These are phyloP conservation scores for Trametes cubensis DNA, from an alignment of 768 basidiomycete species.

Conservation along the genomic window DNA sequence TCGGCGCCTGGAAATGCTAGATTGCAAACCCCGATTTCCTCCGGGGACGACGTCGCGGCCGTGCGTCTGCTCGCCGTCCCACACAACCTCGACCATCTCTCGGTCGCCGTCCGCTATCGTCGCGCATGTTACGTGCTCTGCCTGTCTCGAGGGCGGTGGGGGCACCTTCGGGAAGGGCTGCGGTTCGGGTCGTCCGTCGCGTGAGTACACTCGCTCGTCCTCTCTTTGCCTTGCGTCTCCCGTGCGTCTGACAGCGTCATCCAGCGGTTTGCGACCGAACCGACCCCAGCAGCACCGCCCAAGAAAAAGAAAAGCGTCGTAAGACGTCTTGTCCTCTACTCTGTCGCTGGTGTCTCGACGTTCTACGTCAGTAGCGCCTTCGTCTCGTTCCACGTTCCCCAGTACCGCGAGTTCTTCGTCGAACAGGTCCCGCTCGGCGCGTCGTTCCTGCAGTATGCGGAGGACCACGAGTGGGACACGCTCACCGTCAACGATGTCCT, in stretches of 20 bases:
- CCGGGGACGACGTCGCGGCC: conserved; percentile 14
- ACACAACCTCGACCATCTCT: conserved; percentile 28
- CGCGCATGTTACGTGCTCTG: conserved; percentile 56
- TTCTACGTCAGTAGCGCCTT: conserved; percentile 87
- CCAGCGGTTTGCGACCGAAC: conserved; percentile 68
- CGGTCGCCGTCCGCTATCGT: conserved; percentile 19
- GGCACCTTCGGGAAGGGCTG: conserved; percentile 44
- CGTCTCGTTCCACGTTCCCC: conserved; percentile 72
- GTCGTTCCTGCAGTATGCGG: conserved; percentile 78
- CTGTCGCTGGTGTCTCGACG: conserved; percentile 65
- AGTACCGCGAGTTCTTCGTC: conserved; percentile 86
- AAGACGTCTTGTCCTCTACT: conserved; percentile 65
- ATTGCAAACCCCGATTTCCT: conserved; percentile 24
- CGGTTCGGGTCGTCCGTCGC: conserved; percentile 57
- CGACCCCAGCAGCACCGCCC: conserved; percentile 42
- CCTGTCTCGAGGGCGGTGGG: conserved; percentile 56
- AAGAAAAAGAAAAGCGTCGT: conserved; percentile 59
- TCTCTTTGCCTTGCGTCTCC: conserved; percentile 3
- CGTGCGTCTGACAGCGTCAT: conserved; percentile 13
- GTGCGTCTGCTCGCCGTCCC: conserved; percentile 22
- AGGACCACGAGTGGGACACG: conserved; percentile 77
- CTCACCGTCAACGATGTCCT: conserved; percentile 64
- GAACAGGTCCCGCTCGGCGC: conserved; percentile 79
- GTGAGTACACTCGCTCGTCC: conserved; percentile 43
- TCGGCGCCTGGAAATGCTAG: background rate